Evolutionary conservation across 805 yeast species (phyloP), one percentile per base, ranked within the genome.

Genomic region (Sungouiozyma ichnusensis): DNA sequence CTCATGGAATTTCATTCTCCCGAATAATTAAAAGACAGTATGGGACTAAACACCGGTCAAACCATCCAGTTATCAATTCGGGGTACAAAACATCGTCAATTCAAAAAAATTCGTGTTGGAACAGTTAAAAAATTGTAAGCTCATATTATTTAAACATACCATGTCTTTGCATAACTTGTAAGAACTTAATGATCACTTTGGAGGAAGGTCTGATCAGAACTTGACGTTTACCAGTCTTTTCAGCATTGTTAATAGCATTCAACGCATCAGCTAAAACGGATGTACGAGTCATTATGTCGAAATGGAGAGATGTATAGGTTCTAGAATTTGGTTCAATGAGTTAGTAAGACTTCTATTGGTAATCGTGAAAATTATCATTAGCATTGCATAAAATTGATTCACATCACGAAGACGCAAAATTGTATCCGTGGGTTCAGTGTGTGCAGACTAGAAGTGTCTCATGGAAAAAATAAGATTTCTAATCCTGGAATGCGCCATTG

Each of bases 61-160:
- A 71, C 88, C 94, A 85, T 85, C 96, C 87, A 88, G 96, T 88
- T 87, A 88, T 87, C 94, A 85, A 80, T 79, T 81, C 95, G 96
- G 92, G 57, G 27, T 18, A 33, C 17, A 27, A 37, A 6, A 16
- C 39, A 6, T 13, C 34, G 7, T 17, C 9, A n/a, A n/a, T n/a
- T n/a, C n/a, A n/a, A n/a, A n/a, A n/a, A n/a, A n/a, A n/a, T n/a
- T n/a, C n/a, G n/a, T n/a, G n/a, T n/a, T n/a, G n/a, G n/a, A n/a
- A n/a, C n/a, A n/a, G n/a, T n/a, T n/a, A n/a, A n/a, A n/a, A 34
- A n/a, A n/a, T n/a, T n/a, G n/a, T n/a, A n/a, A n/a, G n/a, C n/a
- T n/a, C n/a, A n/a, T n/a, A n/a, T n/a, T n/a, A n/a, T n/a, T n/a
- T n/a, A 33, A 48, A 58, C 63, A 57, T 57, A 57, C 96, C 96